Base-by-base conservation (phyloP, 495 filamentous ascomycete species). In the Penicillium pulvis region DNA sequence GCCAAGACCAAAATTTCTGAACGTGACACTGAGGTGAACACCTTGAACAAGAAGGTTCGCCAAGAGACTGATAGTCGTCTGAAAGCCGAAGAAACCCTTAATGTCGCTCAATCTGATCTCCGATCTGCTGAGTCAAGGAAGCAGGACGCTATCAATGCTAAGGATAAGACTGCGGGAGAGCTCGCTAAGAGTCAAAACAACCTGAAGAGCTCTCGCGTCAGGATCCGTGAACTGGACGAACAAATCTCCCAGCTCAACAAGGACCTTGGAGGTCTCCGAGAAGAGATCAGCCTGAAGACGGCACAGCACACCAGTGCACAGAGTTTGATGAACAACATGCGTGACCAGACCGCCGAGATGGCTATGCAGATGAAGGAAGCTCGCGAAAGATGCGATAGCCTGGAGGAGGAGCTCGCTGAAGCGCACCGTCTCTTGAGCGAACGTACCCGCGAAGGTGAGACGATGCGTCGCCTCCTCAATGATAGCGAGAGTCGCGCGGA, bases 381-480 rank as follows among this genome's bases (percentile, higher is more conserved):
- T 3, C 85, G 88, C 51, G 85, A 86, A 39, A 88, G 91, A 59
- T 87, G 84, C 54, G 92, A 97, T 63, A 90, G 86, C 55, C 74
- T 97, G n/a, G 93, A 97, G 62, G 94, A 98, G 75, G 94, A 98
- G 68, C 79, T 97, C 8, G 85, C 85, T 17, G 95, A 98, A 66
- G 86, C 90, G 14, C 92, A 96, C 57, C 83, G 91, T 47, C 83
- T 97, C 51, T 82, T 98, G n/a, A 84, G 79, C 43, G 95, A 98
- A 72, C 87, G 95, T 17, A 93, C 90, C n/a, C 85, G 94, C 23
- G 95, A 98, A 73, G 91, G 86, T 3, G 93, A 98, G 72, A 97
- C 91, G 2, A 97, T 98, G 93, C 84, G 94, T 39, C 81, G 92
- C 24, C 79, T 98, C 48, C 79, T 98, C 8, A 87, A 86, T 46